Evolutionary conservation across 1,139 yeast species (phyloP), one percentile per base, ranked within the genome.

Genomic region (Scheffersomyces quercinus): DNA sequence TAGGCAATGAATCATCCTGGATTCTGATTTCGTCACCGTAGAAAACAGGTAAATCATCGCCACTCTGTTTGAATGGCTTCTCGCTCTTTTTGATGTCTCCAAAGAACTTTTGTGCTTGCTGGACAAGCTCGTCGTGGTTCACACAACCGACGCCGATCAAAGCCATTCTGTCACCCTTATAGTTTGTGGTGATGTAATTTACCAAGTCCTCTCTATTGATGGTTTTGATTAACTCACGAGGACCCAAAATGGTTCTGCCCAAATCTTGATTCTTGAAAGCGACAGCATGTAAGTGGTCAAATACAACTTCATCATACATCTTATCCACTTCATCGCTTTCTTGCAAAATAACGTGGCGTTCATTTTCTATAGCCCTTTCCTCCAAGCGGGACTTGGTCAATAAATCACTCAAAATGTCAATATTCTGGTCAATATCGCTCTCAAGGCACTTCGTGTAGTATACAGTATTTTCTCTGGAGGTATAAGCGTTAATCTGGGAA

Each of bases 261-360:
- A 93, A 76, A 41, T 97, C 96, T 67, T 95, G 99, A 52, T 81
- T 84, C 62, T 82, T 88, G 72, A 81, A 93, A 7, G 96, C 91
- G 28, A 91, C 89, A 36, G 96, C 89, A 68, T 93, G 99, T 46
- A 93, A 75, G 66, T 95, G 96, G 68, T 93, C 99, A 66, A 95
- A 95, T 11, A 95, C 96, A 37, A 93, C 98, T 66, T 93, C 99
- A 64, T 93, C 99, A 62, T 88, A 88, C 95, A 89, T 90, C 70
- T 91, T 93, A 65, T 91, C 98, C 46, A 93, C 98, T 68, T 93
- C 99, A 65, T 95, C 99, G 56, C 95, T 83, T 68, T 93, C 99
- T 62, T 97, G 87, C 50, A 93, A 82, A 51, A 93, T 93, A 33
- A 93, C 99, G 52, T 93, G 96, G 55, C 98, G 82, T 69, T 93